Percentiles rank a stretch among this genome's conserved stretches.
Conservation (phyloP, 108 stramenopile species). For the Skeletonema costatum region DNA sequence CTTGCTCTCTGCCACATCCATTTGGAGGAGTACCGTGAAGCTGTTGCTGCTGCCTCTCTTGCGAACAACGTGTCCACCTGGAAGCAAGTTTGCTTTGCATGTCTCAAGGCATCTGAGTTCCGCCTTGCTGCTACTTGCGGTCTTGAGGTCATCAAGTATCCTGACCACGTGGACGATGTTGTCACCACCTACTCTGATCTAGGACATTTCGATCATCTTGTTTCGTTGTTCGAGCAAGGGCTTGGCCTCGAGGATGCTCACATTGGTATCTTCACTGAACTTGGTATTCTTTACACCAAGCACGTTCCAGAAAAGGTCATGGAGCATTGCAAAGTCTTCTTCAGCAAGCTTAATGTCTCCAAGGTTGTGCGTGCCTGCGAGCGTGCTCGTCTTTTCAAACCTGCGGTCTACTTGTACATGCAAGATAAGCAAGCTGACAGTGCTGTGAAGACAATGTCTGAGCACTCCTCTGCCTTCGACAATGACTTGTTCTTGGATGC, state of each 20-base stretch:
- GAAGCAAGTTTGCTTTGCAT: constrained; percentile 98
- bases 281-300: constrained; percentile 99
- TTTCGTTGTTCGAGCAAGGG: constrained; percentile 98
- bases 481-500: constrained; percentile 97
- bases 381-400: constrained; percentile 94
- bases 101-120: constrained; percentile 96
- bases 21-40: constrained; percentile 97
- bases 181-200: constrained; percentile 97
- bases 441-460: constrained; percentile 99
- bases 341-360: constrained; percentile 95
- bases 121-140: constrained; percentile 96
- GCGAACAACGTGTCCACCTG: constrained; percentile 99
- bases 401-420: constrained; percentile 98
- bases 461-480: constrained; percentile 91
- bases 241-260: constrained; percentile 98
- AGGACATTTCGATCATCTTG: constrained; percentile 95
- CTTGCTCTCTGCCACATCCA: constrained; percentile 98
- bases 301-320: constrained; percentile 98
- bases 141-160: constrained; percentile 98
- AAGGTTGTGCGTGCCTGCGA: constrained; percentile 99
- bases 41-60: constrained; percentile 97
- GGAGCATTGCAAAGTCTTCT: constrained; percentile 99
- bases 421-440: constrained; percentile 97
- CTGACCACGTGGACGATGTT: constrained; percentile 99
- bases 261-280: constrained; percentile 99